These are phyloP conservation scores for Umbellularia californica DNA, from an alignment of 164 flowering plant genomes.

Conservation along the genomic window DNA sequence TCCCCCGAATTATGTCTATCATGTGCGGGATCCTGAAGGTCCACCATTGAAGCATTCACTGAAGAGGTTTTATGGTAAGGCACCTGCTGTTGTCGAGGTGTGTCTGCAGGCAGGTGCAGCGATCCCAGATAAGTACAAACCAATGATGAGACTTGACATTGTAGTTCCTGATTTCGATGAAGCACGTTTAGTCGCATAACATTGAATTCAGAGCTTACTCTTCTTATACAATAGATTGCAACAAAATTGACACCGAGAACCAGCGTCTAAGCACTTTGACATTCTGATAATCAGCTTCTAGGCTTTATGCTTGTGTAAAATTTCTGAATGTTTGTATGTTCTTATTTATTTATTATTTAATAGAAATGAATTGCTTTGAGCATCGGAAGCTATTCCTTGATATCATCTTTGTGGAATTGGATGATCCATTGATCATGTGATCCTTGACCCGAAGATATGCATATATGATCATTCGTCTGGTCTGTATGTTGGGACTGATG, in stretches of 20 bases:
- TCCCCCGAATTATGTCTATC: conserved; percentile 89
- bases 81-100: conserved; percentile 87
- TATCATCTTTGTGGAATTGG: not conserved
- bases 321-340: not conserved
- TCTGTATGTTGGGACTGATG: too few relatives aligned
- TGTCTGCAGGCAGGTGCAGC: conserved; percentile 83
- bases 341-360: not conserved
- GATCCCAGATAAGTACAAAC: conserved; percentile 57
- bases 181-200: conserved; percentile 54
- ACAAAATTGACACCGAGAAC: too few relatives aligned
- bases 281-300: not conserved
- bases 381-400: not conserved
- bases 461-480: not conserved
- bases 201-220: conserved; percentile 9
- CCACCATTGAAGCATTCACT: conserved; percentile 58
- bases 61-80: conserved; percentile 81
- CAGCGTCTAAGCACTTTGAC: not conserved
- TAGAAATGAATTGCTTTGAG: not conserved
- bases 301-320: not conserved
- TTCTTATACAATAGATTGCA: not conserved
- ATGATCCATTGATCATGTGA: not conserved
- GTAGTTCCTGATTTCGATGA: conserved; percentile 78
- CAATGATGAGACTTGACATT: conserved; percentile 96
- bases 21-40: conserved; percentile 67
- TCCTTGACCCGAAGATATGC: not conserved